These are phyloP conservation scores for Suhomyces atakaporum DNA, from an alignment of 1,139 yeast species.

Conservation along the genomic window DNA sequence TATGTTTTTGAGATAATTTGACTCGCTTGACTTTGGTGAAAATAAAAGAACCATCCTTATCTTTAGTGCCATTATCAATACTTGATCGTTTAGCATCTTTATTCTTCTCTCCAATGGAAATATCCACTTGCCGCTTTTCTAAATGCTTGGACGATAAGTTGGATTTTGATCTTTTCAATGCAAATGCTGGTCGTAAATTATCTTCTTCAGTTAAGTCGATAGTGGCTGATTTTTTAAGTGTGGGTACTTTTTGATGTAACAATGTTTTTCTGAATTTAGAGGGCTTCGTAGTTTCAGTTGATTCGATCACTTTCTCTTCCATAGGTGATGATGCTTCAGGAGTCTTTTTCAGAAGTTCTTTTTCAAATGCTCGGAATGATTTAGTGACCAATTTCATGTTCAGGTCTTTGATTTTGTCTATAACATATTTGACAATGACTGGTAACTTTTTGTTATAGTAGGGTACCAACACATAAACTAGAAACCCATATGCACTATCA, in stretches of 20 bases:
- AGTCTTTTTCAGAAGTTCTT: slow-evolving; percentile 9
- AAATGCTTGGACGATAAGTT: slow-evolving; percentile 44
- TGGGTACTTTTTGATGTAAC: slow-evolving; percentile 21
- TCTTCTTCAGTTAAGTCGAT: slow-evolving; percentile 17
- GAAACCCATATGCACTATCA: slow-evolving; percentile 48
- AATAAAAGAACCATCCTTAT: slow-evolving; percentile 19
- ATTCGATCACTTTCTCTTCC: background rate
- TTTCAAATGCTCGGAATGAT: slow-evolving; percentile 16
- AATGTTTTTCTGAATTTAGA: slow-evolving; percentile 24
- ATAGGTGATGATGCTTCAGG: background rate
- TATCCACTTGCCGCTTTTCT: slow-evolving; percentile 51
- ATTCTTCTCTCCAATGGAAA: slow-evolving; percentile 23
- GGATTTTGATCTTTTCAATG: slow-evolving; percentile 45
- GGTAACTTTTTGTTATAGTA: slow-evolving; percentile 55
- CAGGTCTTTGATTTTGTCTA: slow-evolving; percentile 53
- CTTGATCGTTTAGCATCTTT: slow-evolving; percentile 1
- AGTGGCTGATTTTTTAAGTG: slow-evolving; percentile 18
- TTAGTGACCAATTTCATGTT: slow-evolving; percentile 32
- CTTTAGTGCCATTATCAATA: background rate
- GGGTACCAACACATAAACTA: slow-evolving; percentile 56
- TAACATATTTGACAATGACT: slow-evolving; percentile 44
- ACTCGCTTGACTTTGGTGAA: slow-evolving; percentile 32
- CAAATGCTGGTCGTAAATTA: slow-evolving; percentile 32
- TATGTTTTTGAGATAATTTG: slow-evolving; percentile 12
- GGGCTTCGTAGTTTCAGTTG: slow-evolving; percentile 2